phyloP scores from a whole-genome alignment of 352 stramenopile genomes.

The Globisporangium cederbergense region DNA sequence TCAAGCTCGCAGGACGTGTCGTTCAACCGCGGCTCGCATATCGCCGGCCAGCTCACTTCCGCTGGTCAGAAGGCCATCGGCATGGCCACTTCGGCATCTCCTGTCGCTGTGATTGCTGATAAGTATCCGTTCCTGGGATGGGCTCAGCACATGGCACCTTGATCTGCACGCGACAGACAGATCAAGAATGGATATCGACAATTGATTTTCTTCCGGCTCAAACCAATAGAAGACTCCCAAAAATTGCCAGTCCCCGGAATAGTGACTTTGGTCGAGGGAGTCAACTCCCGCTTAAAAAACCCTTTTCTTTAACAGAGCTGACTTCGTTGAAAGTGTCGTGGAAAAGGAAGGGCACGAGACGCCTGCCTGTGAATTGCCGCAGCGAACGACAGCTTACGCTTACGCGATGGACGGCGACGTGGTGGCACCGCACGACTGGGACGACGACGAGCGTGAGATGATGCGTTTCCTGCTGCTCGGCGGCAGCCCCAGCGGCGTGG shows the following conservation, averaged over 20 bases:
- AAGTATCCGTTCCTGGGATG: constrained; percentile 28
- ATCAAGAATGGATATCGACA: too few species aligned
- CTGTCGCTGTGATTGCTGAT: constrained; percentile 22
- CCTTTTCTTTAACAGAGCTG: too few species aligned
- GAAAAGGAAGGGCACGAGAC: background rate
- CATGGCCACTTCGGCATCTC: constrained; percentile 1
- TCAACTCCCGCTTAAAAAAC: too few species aligned
- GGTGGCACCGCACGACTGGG: constrained; percentile 11
- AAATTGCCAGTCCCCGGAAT: too few species aligned
- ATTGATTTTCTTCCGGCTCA: too few species aligned
- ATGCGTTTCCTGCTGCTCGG: constrained; percentile 16
- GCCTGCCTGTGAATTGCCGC: too few species aligned
- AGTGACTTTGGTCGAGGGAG: too few species aligned
- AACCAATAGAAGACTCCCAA: too few species aligned
- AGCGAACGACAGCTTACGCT: too few species aligned
- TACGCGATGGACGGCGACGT: constrained; percentile 3
- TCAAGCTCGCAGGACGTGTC: constrained; percentile 39
- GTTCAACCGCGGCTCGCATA: constrained; percentile 34
- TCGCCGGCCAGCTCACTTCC: constrained; percentile 9
- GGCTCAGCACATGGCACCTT: too few species aligned
- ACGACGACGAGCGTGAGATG: constrained; percentile 18
- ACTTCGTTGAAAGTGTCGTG: too few species aligned
- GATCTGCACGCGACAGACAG: too few species aligned
- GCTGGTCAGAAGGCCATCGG: constrained; percentile 29
- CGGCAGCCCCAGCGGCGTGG: constrained; percentile 10